These are phyloP conservation scores for Ensete glaucum DNA, from an alignment of 176 grass and related monocot species.

Conservation along the genomic window DNA sequence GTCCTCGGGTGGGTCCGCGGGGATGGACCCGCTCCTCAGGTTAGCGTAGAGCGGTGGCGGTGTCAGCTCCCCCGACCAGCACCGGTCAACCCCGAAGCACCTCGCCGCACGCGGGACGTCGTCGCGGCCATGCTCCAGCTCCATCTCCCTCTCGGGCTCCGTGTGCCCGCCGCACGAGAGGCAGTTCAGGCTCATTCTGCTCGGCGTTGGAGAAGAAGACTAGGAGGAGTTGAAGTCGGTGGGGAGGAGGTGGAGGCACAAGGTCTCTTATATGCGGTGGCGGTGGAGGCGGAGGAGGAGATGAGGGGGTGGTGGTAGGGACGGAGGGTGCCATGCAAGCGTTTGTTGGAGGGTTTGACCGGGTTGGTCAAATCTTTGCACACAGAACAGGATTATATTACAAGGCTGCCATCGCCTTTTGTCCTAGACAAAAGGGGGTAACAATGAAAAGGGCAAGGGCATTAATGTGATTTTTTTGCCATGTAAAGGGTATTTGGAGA, in stretches of 20 bases:
- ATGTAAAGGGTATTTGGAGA: too few species aligned
- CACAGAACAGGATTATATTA: too few species aligned
- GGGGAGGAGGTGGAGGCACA: background rate
- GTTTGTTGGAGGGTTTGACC: too few species aligned
- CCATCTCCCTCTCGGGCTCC: background rate
- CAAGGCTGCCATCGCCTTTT: too few species aligned
- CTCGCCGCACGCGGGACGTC: background rate
- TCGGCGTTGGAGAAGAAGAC: background rate
- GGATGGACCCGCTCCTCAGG: background rate
- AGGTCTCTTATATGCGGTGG: background rate
- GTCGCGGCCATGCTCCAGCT: background rate
- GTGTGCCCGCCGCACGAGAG: background rate
- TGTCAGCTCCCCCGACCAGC: constrained; percentile 14
- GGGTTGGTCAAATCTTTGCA: too few species aligned
- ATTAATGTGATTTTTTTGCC: too few species aligned
- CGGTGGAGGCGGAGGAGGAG: too few species aligned
- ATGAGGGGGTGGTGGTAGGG: too few species aligned
- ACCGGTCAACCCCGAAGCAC: constrained; percentile 29
- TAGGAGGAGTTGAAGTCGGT: background rate
- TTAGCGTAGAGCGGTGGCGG: constrained; percentile 7
- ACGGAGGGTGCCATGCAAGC: too few species aligned
- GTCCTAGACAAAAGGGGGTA: too few species aligned
- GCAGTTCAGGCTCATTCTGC: background rate
- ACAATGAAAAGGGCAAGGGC: too few species aligned
- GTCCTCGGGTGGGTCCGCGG: background rate